Conservation (phyloP, 2,329 filamentous ascomycete species). For the Microthyrium microscopicum region DNA sequence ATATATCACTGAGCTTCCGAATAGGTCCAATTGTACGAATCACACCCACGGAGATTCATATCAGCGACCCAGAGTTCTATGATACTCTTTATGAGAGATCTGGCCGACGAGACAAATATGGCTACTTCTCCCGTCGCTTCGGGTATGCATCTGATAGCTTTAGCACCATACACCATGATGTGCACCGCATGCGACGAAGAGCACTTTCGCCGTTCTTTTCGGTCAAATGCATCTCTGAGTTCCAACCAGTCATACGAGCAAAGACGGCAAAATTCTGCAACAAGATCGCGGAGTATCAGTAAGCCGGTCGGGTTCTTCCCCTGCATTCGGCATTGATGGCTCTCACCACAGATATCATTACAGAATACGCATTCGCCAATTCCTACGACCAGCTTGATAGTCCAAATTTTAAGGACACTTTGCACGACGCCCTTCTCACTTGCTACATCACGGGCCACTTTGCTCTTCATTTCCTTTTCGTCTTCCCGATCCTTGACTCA, state of each 20-base stretch:
- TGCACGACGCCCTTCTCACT: slow-evolving; percentile 9
- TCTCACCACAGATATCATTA: slow-evolving; percentile 17
- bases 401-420: slow-evolving; percentile 7
- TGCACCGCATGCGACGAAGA: slow-evolving; percentile 13
- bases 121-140: slow-evolving; percentile 8
- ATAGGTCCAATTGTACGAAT: slow-evolving; percentile 27
- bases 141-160: slow-evolving; percentile 6
- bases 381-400: slow-evolving; percentile 11
- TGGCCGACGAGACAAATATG: slow-evolving; percentile 11
- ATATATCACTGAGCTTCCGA: too few species aligned
- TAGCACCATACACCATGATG: slow-evolving; percentile 5
- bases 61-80: slow-evolving; percentile 24
- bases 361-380: slow-evolving; percentile 15
- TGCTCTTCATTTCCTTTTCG: slow-evolving; percentile 5
- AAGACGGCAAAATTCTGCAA: slow-evolving; percentile 13
- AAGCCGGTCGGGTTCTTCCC: slow-evolving; percentile 12
- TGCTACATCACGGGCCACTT: slow-evolving; percentile 12
- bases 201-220: slow-evolving; percentile 19
- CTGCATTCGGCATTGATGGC: slow-evolving; percentile 14
- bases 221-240: slow-evolving; percentile 13
- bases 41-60: slow-evolving; percentile 26
- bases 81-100: slow-evolving; percentile 16
- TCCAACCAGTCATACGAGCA: slow-evolving; percentile 14
- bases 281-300: slow-evolving; percentile 13
- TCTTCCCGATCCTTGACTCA: slow-evolving; percentile 2